Base-by-base conservation (phyloP, 495 filamentous ascomycete genomes). In the Ramalina intermedia region DNA sequence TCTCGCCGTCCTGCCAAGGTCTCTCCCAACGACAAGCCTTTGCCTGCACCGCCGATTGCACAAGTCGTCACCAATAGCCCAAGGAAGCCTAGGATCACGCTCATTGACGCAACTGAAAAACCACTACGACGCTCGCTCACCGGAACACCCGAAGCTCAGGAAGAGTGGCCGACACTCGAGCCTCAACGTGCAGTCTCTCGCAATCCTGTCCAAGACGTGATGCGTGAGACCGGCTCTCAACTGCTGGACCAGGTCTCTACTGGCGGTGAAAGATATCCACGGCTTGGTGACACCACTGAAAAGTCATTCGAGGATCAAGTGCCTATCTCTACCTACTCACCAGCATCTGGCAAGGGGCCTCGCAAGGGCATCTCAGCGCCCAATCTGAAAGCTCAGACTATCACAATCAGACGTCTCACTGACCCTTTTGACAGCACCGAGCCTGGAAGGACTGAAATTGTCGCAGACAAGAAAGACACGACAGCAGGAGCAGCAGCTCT, bases 41-140 rank as follows among this genome's bases (percentile, higher is more conserved):
- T 61, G 24, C 59, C 59, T 16, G 55, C 43, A 36, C 59, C 57
- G 16, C 59, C 59, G 18, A 23, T 43, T 14, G 54, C 48, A 18
- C 49, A 57, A 41, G 12, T 56, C 5, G n/a, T 16, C 7, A 37
- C 36, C 8, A 37, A 40, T 1, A 47, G 21, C 36, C 24, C 50
- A 11, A 14, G 35, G 12, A 29, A 39, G 21, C 48, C 51, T 41
- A 20, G 48, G 26, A 51, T 52, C n/a, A 51, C 51, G n/a, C 52
- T 61, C 14, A 58, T 61, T 43, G 59, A 61, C 45, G 59, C 58
- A 14, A 50, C 37, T 26, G 58, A 61, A 14, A 60, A 50, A 20
- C 58, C 58, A 9, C 39, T 61, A 11, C 55, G 49, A 16, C 54
- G 48, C 3, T 53, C 57, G 24, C 51, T 50, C 3, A 47, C 41